Percentiles rank a stretch among this genome's conserved stretches.
These are phyloP conservation scores for Verruconis gallopava DNA, from an alignment of 2,329 filamentous ascomycete species.

Conservation along the genomic window DNA sequence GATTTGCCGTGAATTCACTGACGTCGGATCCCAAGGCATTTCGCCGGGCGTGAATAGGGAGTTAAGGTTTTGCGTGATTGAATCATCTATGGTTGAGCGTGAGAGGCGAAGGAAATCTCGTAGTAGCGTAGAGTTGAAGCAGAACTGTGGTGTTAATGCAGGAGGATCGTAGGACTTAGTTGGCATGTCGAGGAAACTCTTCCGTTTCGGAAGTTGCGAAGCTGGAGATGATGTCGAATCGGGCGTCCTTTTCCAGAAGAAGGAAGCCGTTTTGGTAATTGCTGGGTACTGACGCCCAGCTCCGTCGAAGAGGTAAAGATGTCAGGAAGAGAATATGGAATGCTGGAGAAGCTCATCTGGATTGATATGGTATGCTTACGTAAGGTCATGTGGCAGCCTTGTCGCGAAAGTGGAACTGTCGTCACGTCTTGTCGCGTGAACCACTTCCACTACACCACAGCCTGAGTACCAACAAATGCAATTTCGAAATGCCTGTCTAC, in stretches of 20 bases:
- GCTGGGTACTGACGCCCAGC: background rate
- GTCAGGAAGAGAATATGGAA: no score
- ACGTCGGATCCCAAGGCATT: constrained; percentile 63
- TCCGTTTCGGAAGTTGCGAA: constrained; percentile 10
- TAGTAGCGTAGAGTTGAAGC: constrained; percentile 38
- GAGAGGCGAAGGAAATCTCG: constrained; percentile 80
- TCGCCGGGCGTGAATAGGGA: constrained; percentile 65
- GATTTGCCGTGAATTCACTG: constrained; percentile 49
- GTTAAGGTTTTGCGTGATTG: constrained; percentile 86
- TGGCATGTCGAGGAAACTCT: constrained; percentile 19
- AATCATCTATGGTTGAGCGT: constrained; percentile 76
- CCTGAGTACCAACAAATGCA: background rate
- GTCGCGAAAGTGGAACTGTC: no score
- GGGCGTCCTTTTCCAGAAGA: constrained; percentile 11
- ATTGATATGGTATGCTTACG: no score
- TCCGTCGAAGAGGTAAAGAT: background rate
- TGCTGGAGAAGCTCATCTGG: no score
- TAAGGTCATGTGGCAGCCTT: no score
- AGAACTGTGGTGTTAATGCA: constrained; percentile 34
- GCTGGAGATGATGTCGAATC: constrained; percentile 7
- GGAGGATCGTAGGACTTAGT: constrained; percentile 29
- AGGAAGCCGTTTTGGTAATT: constrained; percentile 10
- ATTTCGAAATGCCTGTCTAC: background rate
- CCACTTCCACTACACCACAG: no score
- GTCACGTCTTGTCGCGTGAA: no score